phyloP scores from a whole-genome alignment of 257 asterid genomes.

The Primulina tabacum region DNA sequence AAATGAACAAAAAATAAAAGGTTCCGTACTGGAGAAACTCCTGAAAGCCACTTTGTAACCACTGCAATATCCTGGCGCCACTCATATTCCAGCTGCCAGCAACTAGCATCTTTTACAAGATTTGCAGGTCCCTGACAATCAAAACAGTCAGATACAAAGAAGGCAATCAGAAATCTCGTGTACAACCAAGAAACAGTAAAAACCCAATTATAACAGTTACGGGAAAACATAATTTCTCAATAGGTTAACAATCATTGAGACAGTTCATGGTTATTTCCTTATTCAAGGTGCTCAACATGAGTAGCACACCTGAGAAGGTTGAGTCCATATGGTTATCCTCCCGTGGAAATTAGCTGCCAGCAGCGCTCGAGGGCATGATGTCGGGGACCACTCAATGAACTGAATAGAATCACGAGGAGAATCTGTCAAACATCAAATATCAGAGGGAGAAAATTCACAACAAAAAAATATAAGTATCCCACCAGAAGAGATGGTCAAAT shows the following conservation, averaged over 20 bases:
- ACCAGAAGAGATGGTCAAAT: constrained; percentile 9
- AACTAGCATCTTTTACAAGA: constrained; percentile 89
- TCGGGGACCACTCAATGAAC: constrained; percentile 98
- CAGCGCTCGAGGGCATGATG: constrained; percentile 86
- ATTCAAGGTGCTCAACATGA: constrained; percentile 18
- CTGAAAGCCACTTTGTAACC: constrained; percentile 95
- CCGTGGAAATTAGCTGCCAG: constrained; percentile 96
- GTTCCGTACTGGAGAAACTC: constrained; percentile 89
- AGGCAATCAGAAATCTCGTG: constrained; percentile 10
- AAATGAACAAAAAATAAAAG: constrained; percentile 25
- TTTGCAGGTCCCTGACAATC: constrained; percentile 71
- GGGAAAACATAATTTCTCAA: constrained; percentile 13
- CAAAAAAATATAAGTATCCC: not conserved
- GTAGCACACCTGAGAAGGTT: constrained; percentile 81
- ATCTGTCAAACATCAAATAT: constrained; percentile 46
- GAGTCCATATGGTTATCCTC: constrained; percentile 92
- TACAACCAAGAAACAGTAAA: constrained; percentile 11
- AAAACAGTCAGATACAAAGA: constrained; percentile 22
- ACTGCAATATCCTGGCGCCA: constrained; percentile 99
- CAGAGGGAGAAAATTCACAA: constrained; percentile 1
- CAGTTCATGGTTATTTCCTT: constrained; percentile 13
- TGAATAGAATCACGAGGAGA: constrained; percentile 98
- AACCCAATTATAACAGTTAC: constrained; percentile 9
- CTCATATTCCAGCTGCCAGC: constrained; percentile 95
- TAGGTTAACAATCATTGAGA: constrained; percentile 13